Evolutionary conservation across 768 basidiomycete species (phyloP).

Genomic region (Rhodotorula taiwanensis): DNA sequence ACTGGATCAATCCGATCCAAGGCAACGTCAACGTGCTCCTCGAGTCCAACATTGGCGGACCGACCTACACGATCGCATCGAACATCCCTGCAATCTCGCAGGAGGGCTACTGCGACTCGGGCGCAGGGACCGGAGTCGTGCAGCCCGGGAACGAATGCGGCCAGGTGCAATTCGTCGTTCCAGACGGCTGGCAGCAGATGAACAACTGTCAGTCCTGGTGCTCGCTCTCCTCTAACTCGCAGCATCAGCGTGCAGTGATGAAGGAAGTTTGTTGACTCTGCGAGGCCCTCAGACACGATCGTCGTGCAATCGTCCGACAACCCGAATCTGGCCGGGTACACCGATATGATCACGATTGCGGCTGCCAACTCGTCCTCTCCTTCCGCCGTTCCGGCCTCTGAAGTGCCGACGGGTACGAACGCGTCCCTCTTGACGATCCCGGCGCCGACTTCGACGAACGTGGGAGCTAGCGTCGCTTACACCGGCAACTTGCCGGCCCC

Average conservation of each 20-base stretch:
- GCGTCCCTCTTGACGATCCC: conserved; percentile 17
- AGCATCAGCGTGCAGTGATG: too few species aligned
- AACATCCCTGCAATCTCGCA: conserved; percentile 13
- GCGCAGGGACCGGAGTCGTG: conserved; percentile 19
- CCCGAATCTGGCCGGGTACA: conserved; percentile 25
- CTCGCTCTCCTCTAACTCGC: background rate
- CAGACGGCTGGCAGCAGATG: conserved; percentile 19
- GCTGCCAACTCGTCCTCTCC: conserved; percentile 2
- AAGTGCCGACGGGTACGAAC: conserved; percentile 13
- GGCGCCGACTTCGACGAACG: conserved; percentile 13
- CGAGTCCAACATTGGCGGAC: conserved; percentile 25
- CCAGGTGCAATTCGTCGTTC: conserved; percentile 27
- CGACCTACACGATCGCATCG: conserved; percentile 20
- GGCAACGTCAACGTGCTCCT: conserved; percentile 32
- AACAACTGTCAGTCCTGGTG: conserved; percentile 24
- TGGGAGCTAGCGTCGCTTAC: conserved; percentile 3
- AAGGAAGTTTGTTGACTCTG: too few species aligned
- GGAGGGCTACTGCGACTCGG: conserved; percentile 33
- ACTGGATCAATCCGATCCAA: conserved; percentile 34
- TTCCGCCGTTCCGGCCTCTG: background rate
- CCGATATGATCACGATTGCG: conserved; percentile 32
- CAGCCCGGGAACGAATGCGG: conserved; percentile 28
- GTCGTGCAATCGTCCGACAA: conserved; percentile 29
- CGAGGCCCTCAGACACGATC: conserved; percentile 35
- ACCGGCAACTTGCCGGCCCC: conserved; percentile 1